Evolutionary conservation across 305 asterid species (phyloP), one percentile per base, ranked within the genome.

Genomic region (Solanum chacoense): DNA sequence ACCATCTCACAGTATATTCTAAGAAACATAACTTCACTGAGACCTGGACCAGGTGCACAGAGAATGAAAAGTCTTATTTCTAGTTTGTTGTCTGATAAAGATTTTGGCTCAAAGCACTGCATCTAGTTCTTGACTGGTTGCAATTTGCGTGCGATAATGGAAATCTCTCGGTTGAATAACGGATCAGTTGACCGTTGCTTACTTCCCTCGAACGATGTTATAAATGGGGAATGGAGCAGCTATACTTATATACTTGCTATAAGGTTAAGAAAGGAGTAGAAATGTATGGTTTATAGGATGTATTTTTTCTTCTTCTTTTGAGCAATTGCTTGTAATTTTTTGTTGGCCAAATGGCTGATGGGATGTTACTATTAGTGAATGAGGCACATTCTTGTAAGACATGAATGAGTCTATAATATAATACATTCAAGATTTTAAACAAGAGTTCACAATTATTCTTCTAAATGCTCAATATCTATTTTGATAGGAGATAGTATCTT

Each of bases 1-100:
- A 90, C 91, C 28, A 65, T 76, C 55, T 72, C 89, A 71, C 38
- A 31, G 79, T 86, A 89, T 18, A 36, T 72, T 79, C 84, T 90
- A 88, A 78, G 91, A 10, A 93, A 93, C 87, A 90, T 93, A 67
- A 91, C 92, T 7, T 89, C 91, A 85, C 89, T 95, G 87, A 93
- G 90, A 88, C 98, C 98, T 4, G 96, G 98, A 16, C 89, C 90
- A 35, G 96, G 98, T 59, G 96, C 98, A 69, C 88, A 93, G 76
- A 94, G 94, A 72, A 89, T 95, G 84, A 91, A 92, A 87, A 90
- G 37, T 84, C 95, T 95, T 87, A 86, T 94, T 20, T 50, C 89
- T 67, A 91, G 94, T 85, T 88, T 95, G 95, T 55, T 93, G 88
- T 85, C 85, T 24, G 94, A 91, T 75, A 93, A 92, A 36, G 95